Conservation (phyloP, 176 grass and related monocot species). For the Aegilops speltoides region DNA sequence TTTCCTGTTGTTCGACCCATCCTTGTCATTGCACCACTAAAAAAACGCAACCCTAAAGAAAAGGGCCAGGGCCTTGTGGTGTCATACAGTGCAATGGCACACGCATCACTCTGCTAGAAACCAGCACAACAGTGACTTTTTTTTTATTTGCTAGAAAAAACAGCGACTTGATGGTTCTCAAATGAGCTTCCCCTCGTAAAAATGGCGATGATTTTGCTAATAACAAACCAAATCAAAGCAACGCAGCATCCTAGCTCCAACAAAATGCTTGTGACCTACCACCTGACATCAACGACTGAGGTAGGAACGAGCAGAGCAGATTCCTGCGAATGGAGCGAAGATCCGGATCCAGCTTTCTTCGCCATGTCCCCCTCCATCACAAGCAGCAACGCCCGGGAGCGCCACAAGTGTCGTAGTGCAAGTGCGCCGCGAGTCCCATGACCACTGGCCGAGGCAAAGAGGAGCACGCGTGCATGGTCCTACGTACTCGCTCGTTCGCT, state of each 20-base stretch:
- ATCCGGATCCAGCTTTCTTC: background rate
- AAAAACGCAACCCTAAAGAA: no score
- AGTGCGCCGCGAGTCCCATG: constrained; percentile 14
- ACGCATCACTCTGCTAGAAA: background rate
- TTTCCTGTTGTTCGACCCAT: no score
- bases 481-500: background rate
- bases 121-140: background rate
- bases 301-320: background rate
- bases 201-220: background rate
- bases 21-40: no score
- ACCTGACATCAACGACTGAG: background rate
- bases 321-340: constrained; percentile 16
- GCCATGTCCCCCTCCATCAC: background rate
- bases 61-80: background rate
- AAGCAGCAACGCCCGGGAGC: background rate
- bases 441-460: background rate
- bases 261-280: background rate
- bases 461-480: background rate
- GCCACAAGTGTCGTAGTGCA: constrained; percentile 5
- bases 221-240: background rate
- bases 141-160: background rate
- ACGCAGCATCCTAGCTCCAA: background rate
- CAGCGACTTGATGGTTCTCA: background rate
- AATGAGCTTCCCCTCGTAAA: background rate
- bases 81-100: background rate